A percentile compares a stretch with the other conserved stretches of the same genome.
Conservation (phyloP, 805 yeast species). For the Starmerella potacharoeniae region DNA sequence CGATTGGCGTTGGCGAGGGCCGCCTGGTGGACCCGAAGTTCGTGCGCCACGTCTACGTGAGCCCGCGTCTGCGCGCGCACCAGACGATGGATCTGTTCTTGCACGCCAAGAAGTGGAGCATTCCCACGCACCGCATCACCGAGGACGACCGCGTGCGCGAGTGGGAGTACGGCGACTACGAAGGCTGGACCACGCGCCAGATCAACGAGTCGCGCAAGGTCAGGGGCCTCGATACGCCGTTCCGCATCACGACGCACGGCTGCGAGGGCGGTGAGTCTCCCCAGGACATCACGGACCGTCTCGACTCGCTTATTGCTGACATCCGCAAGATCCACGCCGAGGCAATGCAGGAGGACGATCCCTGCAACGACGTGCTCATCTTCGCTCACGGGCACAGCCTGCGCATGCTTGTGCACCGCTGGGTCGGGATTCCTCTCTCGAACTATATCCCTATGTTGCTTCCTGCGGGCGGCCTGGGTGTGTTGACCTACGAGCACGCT, state of each 20-base stretch:
- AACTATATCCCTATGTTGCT: slow-evolving; percentile 69
- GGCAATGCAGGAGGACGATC: slow-evolving; percentile 29
- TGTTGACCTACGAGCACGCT: slow-evolving; percentile 78
- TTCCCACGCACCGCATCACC: slow-evolving; percentile 20
- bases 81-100: slow-evolving; percentile 60
- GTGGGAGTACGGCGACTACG: slow-evolving; percentile 96
- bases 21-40: slow-evolving; percentile 52
- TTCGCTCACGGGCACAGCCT: slow-evolving; percentile 92
- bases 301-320: slow-evolving; percentile 57
- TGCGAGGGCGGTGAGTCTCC: slow-evolving; percentile 82
- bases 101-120: slow-evolving; percentile 34
- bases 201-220: slow-evolving; percentile 36
- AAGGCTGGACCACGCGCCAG: slow-evolving; percentile 62
- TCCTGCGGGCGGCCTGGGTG: slow-evolving; percentile 95
- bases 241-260: slow-evolving; percentile 84
- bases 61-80: slow-evolving; percentile 74
- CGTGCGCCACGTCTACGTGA: slow-evolving; percentile 55
- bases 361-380: slow-evolving; percentile 61
- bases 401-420: slow-evolving; percentile 78
- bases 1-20: slow-evolving; percentile 47
- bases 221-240: slow-evolving; percentile 14
- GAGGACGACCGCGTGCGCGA: slow-evolving; percentile 59
- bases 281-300: slow-evolving; percentile 52
- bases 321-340: slow-evolving; percentile 40
- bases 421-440: slow-evolving; percentile 55